phyloP scores from a whole-genome alignment of 768 basidiomycete species.

The Imleria badia region DNA sequence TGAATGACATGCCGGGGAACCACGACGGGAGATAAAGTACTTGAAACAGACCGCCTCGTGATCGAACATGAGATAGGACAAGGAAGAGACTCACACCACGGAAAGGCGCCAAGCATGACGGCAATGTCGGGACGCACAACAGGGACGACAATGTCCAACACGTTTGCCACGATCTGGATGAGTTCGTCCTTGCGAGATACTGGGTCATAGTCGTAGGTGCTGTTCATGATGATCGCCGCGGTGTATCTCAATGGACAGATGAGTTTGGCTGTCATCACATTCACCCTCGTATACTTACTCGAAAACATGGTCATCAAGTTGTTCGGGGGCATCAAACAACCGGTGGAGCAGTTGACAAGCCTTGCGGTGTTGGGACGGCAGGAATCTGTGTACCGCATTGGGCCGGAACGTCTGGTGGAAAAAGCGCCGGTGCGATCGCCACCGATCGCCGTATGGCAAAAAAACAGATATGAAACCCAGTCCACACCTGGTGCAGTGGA shows the following conservation, averaged over 20 bases:
- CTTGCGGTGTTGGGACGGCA: background rate
- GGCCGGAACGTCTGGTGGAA: constrained; percentile 11
- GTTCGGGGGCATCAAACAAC: background rate
- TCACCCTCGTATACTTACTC: background rate
- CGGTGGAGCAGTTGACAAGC: constrained; percentile 1
- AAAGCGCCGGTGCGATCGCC: constrained; percentile 14
- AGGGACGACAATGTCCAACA: background rate
- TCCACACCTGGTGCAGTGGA: background rate
- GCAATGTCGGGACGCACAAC: background rate
- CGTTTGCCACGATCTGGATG: background rate
- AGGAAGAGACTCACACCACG: background rate
- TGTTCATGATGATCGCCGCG: background rate
- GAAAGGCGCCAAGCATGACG: background rate
- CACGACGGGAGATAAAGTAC: constrained; percentile 8
- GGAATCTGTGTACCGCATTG: background rate
- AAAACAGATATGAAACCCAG: background rate
- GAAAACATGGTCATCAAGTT: background rate
- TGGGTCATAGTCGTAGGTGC: constrained; percentile 4
- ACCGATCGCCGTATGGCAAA: constrained; percentile 5
- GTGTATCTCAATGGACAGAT: constrained; percentile 1
- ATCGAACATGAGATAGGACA: background rate
- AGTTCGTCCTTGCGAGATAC: constrained; percentile 6
- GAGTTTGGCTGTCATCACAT: background rate
- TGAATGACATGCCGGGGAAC: constrained; percentile 6
- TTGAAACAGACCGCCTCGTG: background rate